Conservation (phyloP, 352 stramenopile species). For the Pythium oligandrum region DNA sequence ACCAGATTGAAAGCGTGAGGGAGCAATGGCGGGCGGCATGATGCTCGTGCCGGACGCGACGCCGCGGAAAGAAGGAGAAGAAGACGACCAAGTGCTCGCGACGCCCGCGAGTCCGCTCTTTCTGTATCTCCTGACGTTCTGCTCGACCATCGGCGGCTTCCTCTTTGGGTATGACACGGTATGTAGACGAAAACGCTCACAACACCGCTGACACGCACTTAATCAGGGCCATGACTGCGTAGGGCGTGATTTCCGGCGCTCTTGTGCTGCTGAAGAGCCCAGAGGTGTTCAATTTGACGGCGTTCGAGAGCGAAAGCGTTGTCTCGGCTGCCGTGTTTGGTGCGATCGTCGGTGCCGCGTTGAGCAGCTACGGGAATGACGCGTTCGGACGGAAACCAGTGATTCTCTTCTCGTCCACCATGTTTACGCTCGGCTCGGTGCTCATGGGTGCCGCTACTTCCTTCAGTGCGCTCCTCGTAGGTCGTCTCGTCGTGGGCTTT, state of each 20-base stretch:
- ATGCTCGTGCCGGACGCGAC: conserved; percentile 12
- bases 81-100: not conserved
- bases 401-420: conserved; percentile 55
- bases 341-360: conserved; percentile 54
- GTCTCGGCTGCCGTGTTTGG: conserved; percentile 69
- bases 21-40: conserved; percentile 1
- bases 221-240: not conserved
- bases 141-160: conserved; percentile 72
- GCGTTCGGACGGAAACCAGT: conserved; percentile 49
- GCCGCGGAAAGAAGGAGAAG: not conserved
- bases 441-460: conserved; percentile 53
- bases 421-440: conserved; percentile 56
- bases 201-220: not conserved
- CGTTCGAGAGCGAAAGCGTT: conserved; percentile 58
- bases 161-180: conserved; percentile 81
- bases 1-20: too few species aligned
- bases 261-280: conserved; percentile 68
- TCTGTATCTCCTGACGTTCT: conserved; percentile 61
- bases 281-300: conserved; percentile 46
- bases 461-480: conserved; percentile 46
- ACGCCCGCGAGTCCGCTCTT: conserved; percentile 17
- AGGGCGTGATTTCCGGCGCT: conserved; percentile 74
- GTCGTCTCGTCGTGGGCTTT: conserved; percentile 55
- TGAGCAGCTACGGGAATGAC: conserved; percentile 60
- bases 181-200: not conserved